Conservation (phyloP, 2,329 filamentous ascomycete species). For the Phaeosphaeriaceae sp. region DNA sequence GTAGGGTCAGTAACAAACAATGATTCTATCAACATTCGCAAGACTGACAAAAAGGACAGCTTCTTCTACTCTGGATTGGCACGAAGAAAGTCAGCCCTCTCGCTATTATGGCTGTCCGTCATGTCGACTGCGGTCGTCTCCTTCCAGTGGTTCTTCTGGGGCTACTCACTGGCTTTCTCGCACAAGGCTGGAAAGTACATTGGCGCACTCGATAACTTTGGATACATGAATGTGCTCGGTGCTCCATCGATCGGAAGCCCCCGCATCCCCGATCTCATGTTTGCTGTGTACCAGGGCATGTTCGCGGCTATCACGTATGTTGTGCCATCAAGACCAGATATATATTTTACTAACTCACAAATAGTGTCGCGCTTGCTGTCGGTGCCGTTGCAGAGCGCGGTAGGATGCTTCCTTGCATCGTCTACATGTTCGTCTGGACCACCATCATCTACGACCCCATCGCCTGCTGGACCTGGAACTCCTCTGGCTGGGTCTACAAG, state of each 20-base stretch:
- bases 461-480: constrained; percentile 95
- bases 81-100: constrained; percentile 85
- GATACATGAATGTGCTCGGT: constrained; percentile 76
- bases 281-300: constrained; percentile 87
- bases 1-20: constrained; percentile 65
- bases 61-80: constrained; percentile 95
- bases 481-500: constrained; percentile 77
- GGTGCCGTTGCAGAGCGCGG: constrained; percentile 87
- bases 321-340: too few species aligned
- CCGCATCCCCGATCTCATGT: constrained; percentile 81
- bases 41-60: constrained; percentile 48
- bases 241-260: constrained; percentile 75
- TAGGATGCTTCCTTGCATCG: constrained; percentile 83
- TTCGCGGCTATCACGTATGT: constrained; percentile 86
- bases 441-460: constrained; percentile 92
- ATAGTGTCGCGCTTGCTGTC: constrained; percentile 78
- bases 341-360: constrained; percentile 14
- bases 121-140: constrained; percentile 80
- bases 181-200: constrained; percentile 78
- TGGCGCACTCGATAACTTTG: constrained; percentile 80
- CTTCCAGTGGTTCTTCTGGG: constrained; percentile 98
- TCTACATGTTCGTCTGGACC: constrained; percentile 94
- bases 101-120: constrained; percentile 84
- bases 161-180: constrained; percentile 83
- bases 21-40: not conserved